phyloP scores from a whole-genome alignment of 2,329 filamentous ascomycete genomes.

The Cladophialophora yegresii region DNA sequence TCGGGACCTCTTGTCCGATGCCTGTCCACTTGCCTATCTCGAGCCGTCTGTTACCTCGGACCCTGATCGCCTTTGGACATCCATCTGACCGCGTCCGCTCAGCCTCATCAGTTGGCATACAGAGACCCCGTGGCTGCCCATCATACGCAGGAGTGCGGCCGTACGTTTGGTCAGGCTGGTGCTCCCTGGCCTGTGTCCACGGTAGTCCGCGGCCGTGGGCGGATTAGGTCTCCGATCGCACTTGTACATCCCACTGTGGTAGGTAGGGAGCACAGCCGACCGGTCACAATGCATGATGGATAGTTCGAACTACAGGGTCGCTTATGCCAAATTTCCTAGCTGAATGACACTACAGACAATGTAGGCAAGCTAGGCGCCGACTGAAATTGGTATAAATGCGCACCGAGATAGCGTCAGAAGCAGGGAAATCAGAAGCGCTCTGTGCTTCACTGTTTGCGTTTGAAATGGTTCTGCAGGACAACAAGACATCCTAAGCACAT shows the following conservation, averaged over 20 bases:
- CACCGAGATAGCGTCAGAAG: neutral
- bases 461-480: neutral
- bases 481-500: neutral
- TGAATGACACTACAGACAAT: neutral
- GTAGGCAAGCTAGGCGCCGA: neutral
- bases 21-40: neutral
- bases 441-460: neutral
- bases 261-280: neutral
- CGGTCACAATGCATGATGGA: neutral
- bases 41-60: neutral
- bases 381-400: neutral
- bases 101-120: slow-evolving; percentile 1
- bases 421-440: neutral
- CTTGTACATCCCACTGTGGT: neutral
- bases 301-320: neutral
- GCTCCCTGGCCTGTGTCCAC: neutral
- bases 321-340: slow-evolving; percentile 44
- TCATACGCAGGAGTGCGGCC: neutral
- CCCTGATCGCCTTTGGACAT: neutral
- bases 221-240: neutral
- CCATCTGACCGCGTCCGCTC: neutral
- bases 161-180: no score
- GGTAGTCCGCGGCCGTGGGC: neutral
- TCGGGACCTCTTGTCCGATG: neutral
- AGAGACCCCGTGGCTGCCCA: neutral